Evolutionary conservation across 805 yeast species (phyloP), one percentile per base, ranked within the genome.

Genomic region (Ogataea nakhonphanomensis): DNA sequence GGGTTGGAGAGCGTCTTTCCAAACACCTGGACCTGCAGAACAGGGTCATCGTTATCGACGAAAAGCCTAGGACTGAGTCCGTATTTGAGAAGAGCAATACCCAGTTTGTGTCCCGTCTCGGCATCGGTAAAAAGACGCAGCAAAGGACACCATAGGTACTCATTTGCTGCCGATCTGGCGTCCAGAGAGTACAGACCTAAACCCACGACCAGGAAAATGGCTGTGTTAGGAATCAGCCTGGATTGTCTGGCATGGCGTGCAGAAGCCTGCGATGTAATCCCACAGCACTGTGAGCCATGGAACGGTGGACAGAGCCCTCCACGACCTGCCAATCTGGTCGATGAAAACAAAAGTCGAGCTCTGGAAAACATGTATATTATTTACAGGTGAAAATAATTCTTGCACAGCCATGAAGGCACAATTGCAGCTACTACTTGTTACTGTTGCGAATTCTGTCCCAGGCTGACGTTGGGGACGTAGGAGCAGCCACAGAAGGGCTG

Each of bases 101-200:
- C 95, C 24, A 87, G 61, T 37, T 69, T 71, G 59, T 91, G 98
- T 15, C 95, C 93, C 9, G 74, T 67, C 64, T 91, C 98, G n/a
- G 90, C 96, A 58, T 80, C 86, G 2, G 90, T 79, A 6, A 74
- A 44, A 14, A 69, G 57, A 43, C 97, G 74, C 34, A 86, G 73
- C 8, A 82, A 33, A 1, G 98, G 98, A 65, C 95, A 81, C 39
- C 81, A 64, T 1, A 85, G 69, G 55, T 84, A 86, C 60, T 91
- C 93, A 54, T 89, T 90, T 25, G 86, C 66, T 2, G 86, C 82
- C 1, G 96, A 81, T 44, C 95, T 71, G 8, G 96, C 81, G 63
- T 90, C 95, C 38, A 78, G 66, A 54, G 84, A 85, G 46, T 73
- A 71, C 7, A 67, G 57, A 12, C 80, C 83, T 11, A 61, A 12